Percentiles rank a stretch among this genome's conserved stretches.
phyloP scores from a whole-genome alignment of 352 stramenopile species.

The Phytopythium sindhum region DNA sequence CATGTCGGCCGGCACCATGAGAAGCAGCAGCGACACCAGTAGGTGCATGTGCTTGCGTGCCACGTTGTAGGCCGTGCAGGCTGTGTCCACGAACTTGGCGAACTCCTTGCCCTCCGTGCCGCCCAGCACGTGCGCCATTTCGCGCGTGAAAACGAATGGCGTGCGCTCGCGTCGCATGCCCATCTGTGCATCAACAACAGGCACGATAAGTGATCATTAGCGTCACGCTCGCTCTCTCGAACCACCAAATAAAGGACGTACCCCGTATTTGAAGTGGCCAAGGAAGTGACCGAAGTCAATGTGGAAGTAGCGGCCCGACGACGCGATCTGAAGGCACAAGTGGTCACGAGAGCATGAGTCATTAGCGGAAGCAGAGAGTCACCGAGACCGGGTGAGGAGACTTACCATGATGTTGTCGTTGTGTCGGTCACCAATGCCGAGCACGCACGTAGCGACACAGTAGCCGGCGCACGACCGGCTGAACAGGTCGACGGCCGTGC shows the following conservation, averaged over 20 bases:
- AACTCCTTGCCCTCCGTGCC: conserved; percentile 76
- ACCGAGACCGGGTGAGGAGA: no score
- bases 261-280: conserved; percentile 86
- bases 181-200: conserved; percentile 30
- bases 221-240: not conserved
- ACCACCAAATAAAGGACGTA: conserved; percentile 12
- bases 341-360: not conserved
- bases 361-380: not conserved
- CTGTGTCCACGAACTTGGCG: conserved; percentile 64
- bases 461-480: conserved; percentile 88
- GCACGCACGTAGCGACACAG: conserved; percentile 92
- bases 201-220: not conserved
- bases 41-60: conserved; percentile 86
- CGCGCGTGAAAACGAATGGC: conserved; percentile 86
- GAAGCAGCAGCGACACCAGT: conserved; percentile 73
- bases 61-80: conserved; percentile 69
- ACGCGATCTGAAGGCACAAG: conserved; percentile 44
- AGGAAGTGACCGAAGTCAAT: conserved; percentile 89
- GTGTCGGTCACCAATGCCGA: conserved; percentile 94
- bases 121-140: conserved; percentile 85
- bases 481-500: conserved; percentile 82
- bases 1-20: conserved; percentile 89
- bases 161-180: conserved; percentile 80
- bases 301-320: conserved; percentile 83
- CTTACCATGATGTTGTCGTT: conserved; percentile 96